Base-by-base conservation (phyloP, 805 yeast genomes). In the Starmerella sirachaensis region DNA sequence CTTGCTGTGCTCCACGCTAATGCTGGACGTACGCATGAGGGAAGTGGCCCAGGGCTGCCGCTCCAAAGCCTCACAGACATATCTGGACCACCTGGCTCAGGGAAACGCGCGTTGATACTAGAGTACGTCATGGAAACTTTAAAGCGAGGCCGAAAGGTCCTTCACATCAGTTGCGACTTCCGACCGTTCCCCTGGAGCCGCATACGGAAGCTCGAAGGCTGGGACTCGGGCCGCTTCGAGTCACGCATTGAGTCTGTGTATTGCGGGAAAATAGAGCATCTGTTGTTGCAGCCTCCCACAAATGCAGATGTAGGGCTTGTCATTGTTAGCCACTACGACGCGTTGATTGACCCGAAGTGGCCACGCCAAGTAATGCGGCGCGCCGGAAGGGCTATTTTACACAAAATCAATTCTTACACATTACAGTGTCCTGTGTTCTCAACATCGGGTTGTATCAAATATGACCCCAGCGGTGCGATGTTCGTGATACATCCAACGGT, bases 51-150 rank as follows among this genome's bases (percentile, higher is more conserved):
- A 13, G 41, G 52, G 10, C 16, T 47, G 3, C 47, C 51, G 1
- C 9, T 20, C 10, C 19, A 16, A 13, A 35, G 36, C 24, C 3
- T 47, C 14, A 37, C 47, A 4, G 58, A 56, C 31, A n/a, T 55
- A 3, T 33, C 49, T 1, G 59, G 59, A 3, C 50, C 52, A 3
- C 57, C 59, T 1, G 60, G 57, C 5, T 26, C 44, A 2, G 60
- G 59, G 4, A 54, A 51, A 33, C 51, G 56, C 2, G 34, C 49
- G 8, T 12, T 55, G 0, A 50, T 41, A 12, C 45, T 55, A 13
- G 20, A 36, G 6, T 38, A 51, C 7, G 44, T 42, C 10, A 18
- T 35, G 6, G 45, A 46, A 25, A 47, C 54, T 13, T 35, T 53
- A 14, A 25, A 29, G n/a, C 31, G 40, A 12, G 55, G 56, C 9